Percentiles rank a stretch among this genome's conserved stretches.
Conservation (phyloP, 2,329 filamentous ascomycete genomes). For the Lecanicillium sp. region DNA sequence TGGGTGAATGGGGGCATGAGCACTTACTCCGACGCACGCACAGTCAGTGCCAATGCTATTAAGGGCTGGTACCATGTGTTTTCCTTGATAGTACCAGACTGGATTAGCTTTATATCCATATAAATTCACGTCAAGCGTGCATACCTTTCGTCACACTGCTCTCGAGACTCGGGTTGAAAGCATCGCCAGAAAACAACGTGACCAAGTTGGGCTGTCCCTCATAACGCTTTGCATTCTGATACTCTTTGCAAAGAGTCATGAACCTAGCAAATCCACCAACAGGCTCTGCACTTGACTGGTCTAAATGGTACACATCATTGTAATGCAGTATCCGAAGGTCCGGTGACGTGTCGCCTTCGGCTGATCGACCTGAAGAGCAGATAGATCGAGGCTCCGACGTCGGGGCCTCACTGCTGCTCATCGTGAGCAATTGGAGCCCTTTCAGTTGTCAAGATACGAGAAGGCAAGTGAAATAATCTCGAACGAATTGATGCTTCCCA, state of each 20-base stretch:
- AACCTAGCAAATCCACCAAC: constrained; percentile 77
- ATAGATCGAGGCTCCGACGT: constrained; percentile 9
- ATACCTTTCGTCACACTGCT: constrained; percentile 79
- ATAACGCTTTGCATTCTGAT: constrained; percentile 54
- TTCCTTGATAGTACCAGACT: constrained; percentile 38
- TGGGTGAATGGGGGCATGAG: constrained; percentile 15
- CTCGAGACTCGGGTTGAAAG: constrained; percentile 85
- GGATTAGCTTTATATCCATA: neutral
- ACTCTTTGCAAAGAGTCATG: constrained; percentile 68
- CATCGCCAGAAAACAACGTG: constrained; percentile 85
- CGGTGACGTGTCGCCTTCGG: constrained; percentile 30
- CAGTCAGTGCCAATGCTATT: constrained; percentile 71
- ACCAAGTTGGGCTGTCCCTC: constrained; percentile 56
- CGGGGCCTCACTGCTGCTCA: neutral
- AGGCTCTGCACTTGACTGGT: constrained; percentile 66
- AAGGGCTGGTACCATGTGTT: constrained; percentile 81
- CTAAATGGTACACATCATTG: constrained; percentile 92
- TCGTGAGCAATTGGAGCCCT: too few species aligned
- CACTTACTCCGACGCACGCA: constrained; percentile 68
- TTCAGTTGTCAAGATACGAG: too few species aligned
- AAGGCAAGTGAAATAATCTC: too few species aligned
- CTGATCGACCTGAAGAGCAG: constrained; percentile 11
- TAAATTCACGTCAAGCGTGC: too few species aligned
- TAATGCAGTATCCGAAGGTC: constrained; percentile 80
- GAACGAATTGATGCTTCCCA: too few species aligned